Percentiles rank a stretch among this genome's conserved stretches.
These are phyloP conservation scores for Kwoniella sp. DNA, from an alignment of 768 basidiomycete genomes.

Conservation along the genomic window DNA sequence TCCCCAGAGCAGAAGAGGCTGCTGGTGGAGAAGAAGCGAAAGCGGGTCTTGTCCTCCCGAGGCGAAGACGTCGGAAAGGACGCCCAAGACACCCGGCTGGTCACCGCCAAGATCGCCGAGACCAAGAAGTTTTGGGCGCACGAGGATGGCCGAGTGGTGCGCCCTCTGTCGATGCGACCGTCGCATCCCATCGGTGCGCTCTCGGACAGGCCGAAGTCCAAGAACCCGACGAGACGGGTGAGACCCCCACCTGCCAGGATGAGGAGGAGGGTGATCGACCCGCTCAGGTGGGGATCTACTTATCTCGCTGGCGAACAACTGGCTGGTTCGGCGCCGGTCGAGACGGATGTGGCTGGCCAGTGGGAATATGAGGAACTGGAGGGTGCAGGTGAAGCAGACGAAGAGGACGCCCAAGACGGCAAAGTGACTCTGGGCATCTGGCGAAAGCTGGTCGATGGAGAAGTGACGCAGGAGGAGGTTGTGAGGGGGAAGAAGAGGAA, in stretches of 20 bases:
- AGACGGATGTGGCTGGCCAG: neutral
- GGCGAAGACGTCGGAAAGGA: constrained; percentile 38
- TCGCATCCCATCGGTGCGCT: constrained; percentile 28
- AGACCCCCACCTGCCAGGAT: constrained; percentile 28
- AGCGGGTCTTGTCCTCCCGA: constrained; percentile 16
- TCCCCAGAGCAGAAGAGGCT: constrained; percentile 6
- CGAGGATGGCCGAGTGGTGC: constrained; percentile 1
- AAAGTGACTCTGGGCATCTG: constrained; percentile 5
- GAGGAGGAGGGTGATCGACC: constrained; percentile 40
- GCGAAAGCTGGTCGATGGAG: constrained; percentile 11
- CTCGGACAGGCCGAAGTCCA: neutral
- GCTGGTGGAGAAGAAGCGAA: constrained; percentile 27
- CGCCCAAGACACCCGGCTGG: constrained; percentile 40
- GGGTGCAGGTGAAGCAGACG: constrained; percentile 7
- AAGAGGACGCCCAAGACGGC: constrained; percentile 2
- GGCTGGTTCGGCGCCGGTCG: too few species aligned
- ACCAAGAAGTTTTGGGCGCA: constrained; percentile 20
- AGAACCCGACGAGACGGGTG: neutral
- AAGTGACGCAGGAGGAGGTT: constrained; percentile 6
- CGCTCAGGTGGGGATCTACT: constrained; percentile 25
- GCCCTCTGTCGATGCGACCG: constrained; percentile 45
- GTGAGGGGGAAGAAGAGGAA: constrained; percentile 7
- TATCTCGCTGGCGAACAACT: constrained; percentile 20
- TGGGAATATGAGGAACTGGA: constrained; percentile 17
- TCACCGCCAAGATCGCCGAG: constrained; percentile 17